These are phyloP conservation scores for Epichloe gansuensis DNA, from an alignment of 2,329 filamentous ascomycete genomes.

Conservation along the genomic window DNA sequence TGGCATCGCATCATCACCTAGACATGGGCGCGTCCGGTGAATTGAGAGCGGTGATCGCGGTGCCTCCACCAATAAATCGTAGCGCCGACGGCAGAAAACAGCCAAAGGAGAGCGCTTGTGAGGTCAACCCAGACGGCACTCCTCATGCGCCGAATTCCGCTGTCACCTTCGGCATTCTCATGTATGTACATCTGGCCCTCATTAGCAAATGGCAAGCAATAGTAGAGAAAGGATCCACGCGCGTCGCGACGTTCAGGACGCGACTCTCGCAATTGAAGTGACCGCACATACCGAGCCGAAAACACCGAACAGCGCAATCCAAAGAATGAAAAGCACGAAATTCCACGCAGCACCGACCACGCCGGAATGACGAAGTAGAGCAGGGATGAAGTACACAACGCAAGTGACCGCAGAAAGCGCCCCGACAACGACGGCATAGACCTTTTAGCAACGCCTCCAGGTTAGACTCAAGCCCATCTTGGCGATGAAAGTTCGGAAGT, in stretches of 20 bases:
- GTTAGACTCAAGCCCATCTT: not conserved
- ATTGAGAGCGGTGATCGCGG: conserved; percentile 37
- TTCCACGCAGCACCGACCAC: conserved; percentile 53
- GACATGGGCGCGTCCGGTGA: conserved; percentile 46
- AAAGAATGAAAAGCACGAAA: conserved; percentile 59
- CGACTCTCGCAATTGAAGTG: not conserved
- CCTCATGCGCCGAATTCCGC: conserved; percentile 63
- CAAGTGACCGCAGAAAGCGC: conserved; percentile 52
- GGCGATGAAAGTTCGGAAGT: not conserved
- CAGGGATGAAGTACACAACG: conserved; percentile 51
- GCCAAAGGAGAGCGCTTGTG: conserved; percentile 62
- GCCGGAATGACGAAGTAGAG: conserved; percentile 37
- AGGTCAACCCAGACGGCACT: conserved; percentile 77
- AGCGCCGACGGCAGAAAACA: conserved; percentile 45
- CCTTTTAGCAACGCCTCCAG: conserved; percentile 28
- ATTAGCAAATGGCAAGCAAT: not conserved
- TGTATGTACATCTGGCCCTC: conserved; percentile 52
- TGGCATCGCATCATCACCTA: conserved; percentile 16
- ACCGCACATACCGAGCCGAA: conserved; percentile 50
- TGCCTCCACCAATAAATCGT: conserved; percentile 46
- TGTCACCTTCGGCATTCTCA: conserved; percentile 50
- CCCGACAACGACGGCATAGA: conserved; percentile 61
- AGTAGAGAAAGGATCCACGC: not conserved
- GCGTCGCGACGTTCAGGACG: not conserved
- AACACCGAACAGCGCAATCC: conserved; percentile 69